Evolutionary conservation across 805 yeast genomes (phyloP), one percentile per base, ranked within the genome.

Genomic region (Nematodospora valgi): DNA sequence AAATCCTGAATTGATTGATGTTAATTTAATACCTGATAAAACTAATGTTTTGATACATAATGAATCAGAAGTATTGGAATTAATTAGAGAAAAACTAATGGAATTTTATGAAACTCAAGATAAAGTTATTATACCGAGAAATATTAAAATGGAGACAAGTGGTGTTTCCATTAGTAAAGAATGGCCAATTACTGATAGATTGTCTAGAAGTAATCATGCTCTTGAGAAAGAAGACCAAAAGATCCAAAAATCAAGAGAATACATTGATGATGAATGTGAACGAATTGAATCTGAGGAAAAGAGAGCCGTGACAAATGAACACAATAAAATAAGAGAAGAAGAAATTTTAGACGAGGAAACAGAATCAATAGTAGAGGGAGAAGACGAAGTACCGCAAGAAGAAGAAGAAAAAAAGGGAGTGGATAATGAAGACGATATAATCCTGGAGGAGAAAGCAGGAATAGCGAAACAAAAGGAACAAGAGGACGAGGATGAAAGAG

Each of bases 11-110:
- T 62, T 66, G 24, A 41, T 82, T n/a, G 98, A 93, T 58, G 70
- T 93, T 13, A 93, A 93, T 56, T 84, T 93, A 1, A 81, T 96
- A 0, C 98, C 98, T 0, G 97, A 93, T 54, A 93, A 93, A 53
- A 67, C 91, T 34, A 74, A 78, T 2, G 68, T 89, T 2, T 52
- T 85, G 48, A 52, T 88, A 2, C 87, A 81, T 39, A 68, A 78
- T 41, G 97, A 89, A 54, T 53, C 58, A 3, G 54, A 61, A n/a
- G 52, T 89, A 1, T 45, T 83, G 4, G 83, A 80, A 22, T 58
- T 60, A 1, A 43, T 91, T 4, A 65, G 76, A 35, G 73, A 66
- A n/a, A 54, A 64, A n/a, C 47, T 89, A 12, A 47, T 51, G 0
- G 52, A 55, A 1, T 68, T 73, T 38, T 86, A 74, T 48, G 68